Conservation (phyloP, 2,329 filamentous ascomycete species). For the Verticillium zaregamsianum region DNA sequence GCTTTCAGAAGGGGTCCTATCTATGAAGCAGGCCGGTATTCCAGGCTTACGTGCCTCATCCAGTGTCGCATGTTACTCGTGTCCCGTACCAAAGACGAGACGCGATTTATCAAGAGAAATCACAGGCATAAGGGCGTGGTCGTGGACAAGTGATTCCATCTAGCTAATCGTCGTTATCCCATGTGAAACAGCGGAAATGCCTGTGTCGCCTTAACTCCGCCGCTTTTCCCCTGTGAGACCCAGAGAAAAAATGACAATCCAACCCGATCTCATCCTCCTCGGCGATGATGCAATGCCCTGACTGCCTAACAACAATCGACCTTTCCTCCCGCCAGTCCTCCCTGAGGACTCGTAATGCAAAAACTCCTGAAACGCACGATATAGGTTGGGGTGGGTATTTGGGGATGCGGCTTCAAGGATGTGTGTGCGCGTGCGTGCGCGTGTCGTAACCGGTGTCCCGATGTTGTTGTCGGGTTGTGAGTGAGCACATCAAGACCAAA, state of each 20-base stretch:
- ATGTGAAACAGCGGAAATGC: constrained; percentile 7
- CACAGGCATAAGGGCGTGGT: constrained; percentile 65
- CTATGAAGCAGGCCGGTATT: constrained; percentile 22
- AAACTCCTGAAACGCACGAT: background rate
- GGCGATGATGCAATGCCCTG: background rate
- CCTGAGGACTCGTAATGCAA: background rate
- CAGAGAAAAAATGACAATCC: constrained; percentile 11
- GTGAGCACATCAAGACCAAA: background rate
- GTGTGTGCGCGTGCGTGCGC: background rate
- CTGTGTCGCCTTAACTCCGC: constrained; percentile 14
- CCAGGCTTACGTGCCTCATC: too few species aligned
- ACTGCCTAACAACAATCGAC: background rate
- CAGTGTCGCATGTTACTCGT: too few species aligned
- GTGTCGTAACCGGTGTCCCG: background rate
- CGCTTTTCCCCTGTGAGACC: constrained; percentile 11
- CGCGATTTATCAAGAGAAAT: too few species aligned
- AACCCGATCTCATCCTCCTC: constrained; percentile 5
- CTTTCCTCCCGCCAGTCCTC: background rate
- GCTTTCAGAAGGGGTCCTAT: constrained; percentile 74
- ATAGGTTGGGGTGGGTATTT: constrained; percentile 1
- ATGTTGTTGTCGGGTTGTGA: background rate
- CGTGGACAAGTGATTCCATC: constrained; percentile 57
- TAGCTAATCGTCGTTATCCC: constrained; percentile 12
- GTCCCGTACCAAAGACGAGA: too few species aligned
- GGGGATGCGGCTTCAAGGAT: background rate